A percentile compares a stretch with the other conserved stretches of the same genome.
phyloP scores from a whole-genome alignment of 176 grass and related monocot species.

The Carex cristatella region DNA sequence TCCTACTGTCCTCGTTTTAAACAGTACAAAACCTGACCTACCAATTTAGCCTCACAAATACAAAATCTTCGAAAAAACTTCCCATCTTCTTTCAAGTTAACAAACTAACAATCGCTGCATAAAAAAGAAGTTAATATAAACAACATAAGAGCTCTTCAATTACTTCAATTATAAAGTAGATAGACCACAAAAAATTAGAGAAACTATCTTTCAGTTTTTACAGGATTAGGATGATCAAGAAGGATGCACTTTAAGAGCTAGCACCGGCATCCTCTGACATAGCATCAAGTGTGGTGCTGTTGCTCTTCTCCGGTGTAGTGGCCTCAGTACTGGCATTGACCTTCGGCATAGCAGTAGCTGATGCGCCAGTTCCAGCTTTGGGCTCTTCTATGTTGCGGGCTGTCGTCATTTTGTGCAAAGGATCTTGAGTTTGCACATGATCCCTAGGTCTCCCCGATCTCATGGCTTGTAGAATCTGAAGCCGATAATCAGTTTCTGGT shows the following conservation, averaged over 20 bases:
- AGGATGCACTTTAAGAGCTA: neutral
- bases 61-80: neutral
- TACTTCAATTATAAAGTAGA: neutral
- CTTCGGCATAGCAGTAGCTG: neutral
- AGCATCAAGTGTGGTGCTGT: conserved; percentile 17
- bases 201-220: conserved; percentile 3
- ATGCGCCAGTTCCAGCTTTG: conserved; percentile 2
- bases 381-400: conserved; percentile 1
- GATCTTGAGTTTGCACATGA: conserved; percentile 20
- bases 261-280: conserved; percentile 8
- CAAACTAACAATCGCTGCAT: neutral
- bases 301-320: neutral
- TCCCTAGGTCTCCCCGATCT: conserved; percentile 43
- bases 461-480: conserved; percentile 79
- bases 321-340: neutral
- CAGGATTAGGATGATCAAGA: conserved; percentile 4
- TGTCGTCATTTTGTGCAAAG: conserved; percentile 25
- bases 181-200: neutral
- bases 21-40: neutral
- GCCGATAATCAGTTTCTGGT: conserved; percentile 91
- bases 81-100: neutral
- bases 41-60: neutral
- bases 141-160: neutral
- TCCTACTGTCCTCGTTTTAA: neutral
- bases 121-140: neutral